phyloP scores from a whole-genome alignment of 225 moss, liverwort and hornwort species.

The Climacium dendroides region DNA sequence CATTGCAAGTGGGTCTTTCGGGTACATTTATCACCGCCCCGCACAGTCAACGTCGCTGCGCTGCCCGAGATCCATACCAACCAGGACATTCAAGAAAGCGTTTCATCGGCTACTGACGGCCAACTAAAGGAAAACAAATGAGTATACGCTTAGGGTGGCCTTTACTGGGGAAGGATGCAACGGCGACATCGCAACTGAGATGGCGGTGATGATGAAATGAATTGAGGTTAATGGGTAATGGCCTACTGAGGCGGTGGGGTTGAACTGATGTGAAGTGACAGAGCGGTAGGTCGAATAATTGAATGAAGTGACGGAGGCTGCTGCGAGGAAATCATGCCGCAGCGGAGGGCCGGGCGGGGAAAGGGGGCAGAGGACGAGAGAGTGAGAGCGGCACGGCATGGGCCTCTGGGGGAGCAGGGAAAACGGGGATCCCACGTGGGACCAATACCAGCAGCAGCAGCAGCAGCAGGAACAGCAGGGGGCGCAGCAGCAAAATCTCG shows the following conservation, averaged over 20 bases:
- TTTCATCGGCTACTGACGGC: background rate
- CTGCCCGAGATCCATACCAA: background rate
- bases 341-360: conserved; percentile 3
- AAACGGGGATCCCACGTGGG: conserved; percentile 29
- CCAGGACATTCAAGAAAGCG: background rate
- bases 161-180: background rate
- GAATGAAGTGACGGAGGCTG: background rate
- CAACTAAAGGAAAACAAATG: background rate
- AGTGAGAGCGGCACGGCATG: conserved; percentile 8
- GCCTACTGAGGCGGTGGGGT: background rate
- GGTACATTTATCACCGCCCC: background rate
- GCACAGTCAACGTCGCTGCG: background rate
- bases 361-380: conserved; percentile 4
- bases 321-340: background rate
- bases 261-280: background rate
- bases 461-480: background rate
- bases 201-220: background rate
- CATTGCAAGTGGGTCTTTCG: background rate
- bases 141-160: background rate
- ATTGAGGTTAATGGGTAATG: background rate
- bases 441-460: background rate
- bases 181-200: background rate
- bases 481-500: background rate
- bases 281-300: conserved; percentile 7
- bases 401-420: conserved; percentile 6